Evolutionary conservation across 257 asterid species (phyloP).

Genomic region (Haberlea rhodopensis): DNA sequence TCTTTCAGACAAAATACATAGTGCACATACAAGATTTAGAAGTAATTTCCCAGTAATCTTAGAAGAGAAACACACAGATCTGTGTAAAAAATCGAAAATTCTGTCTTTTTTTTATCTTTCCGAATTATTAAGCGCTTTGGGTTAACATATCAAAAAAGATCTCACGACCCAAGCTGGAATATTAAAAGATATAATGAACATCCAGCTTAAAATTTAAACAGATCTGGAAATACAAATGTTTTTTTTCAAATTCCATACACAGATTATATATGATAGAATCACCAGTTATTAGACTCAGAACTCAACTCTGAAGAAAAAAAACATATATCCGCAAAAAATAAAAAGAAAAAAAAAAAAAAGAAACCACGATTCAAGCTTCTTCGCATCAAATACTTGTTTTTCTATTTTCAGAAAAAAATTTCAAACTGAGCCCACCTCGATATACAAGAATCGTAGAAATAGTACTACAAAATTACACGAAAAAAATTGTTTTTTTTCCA

Average conservation of each 20-base stretch:
- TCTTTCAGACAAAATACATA: conserved; percentile 33
- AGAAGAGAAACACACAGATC: conserved; percentile 33
- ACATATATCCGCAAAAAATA: not conserved
- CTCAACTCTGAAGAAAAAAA: not conserved
- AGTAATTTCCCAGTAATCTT: not conserved
- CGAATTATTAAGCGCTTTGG: not conserved
- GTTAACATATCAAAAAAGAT: conserved; percentile 28
- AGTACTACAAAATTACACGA: not conserved
- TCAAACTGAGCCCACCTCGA: not conserved
- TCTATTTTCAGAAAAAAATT: not conserved
- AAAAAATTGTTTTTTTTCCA: not conserved
- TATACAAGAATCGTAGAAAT: not conserved
- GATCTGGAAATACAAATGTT: not conserved
- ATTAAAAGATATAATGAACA: not conserved
- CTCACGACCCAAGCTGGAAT: not conserved
- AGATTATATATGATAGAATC: too few species aligned
- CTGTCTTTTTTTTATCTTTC: not conserved
- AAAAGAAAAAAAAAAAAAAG: not conserved
- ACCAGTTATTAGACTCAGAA: not conserved
- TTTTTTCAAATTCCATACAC: conserved; percentile 2
- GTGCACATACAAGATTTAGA: not conserved
- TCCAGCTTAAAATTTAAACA: not conserved
- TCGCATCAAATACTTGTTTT: not conserved
- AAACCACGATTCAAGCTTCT: conserved; percentile 15
- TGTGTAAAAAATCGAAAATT: conserved; percentile 35